Evolutionary conservation across 2,329 filamentous ascomycete species (phyloP).

Genomic region (Verticillium tricorpus): DNA sequence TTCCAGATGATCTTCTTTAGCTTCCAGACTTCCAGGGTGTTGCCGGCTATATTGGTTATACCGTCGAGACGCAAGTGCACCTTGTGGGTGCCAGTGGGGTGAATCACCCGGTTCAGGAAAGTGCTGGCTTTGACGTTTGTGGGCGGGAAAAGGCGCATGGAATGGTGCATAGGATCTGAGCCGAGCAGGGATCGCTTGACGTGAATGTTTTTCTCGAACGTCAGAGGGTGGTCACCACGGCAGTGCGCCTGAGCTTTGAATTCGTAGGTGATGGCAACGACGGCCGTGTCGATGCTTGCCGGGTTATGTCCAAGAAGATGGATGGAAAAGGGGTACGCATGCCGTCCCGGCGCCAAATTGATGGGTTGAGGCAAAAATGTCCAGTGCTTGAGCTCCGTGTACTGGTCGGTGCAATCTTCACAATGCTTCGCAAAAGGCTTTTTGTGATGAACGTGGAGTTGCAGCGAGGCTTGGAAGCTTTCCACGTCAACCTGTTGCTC

Average conservation of each 20-base stretch:
- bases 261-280: constrained; percentile 76
- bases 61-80: constrained; percentile 80
- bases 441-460: constrained; percentile 70
- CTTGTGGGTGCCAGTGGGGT: constrained; percentile 79
- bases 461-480: constrained; percentile 67
- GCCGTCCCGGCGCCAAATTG: constrained; percentile 50
- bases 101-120: constrained; percentile 75
- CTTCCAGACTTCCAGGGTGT: constrained; percentile 77
- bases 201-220: constrained; percentile 62
- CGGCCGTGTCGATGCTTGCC: constrained; percentile 68
- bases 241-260: constrained; percentile 64
- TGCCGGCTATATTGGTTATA: constrained; percentile 67
- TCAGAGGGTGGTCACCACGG: constrained; percentile 31
- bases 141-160: constrained; percentile 92
- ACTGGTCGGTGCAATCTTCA: constrained; percentile 66
- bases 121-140: constrained; percentile 88
- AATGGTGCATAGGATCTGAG: constrained; percentile 77
- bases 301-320: constrained; percentile 83
- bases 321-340: constrained; percentile 85
- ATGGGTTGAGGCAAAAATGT: constrained; percentile 61
- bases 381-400: constrained; percentile 74
- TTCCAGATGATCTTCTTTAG: constrained; percentile 90
- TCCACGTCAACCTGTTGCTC: constrained; percentile 60
- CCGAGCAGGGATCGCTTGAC: constrained; percentile 74
- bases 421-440: constrained; percentile 79